Evolutionary conservation across 345 rosid genomes (phyloP).

Genomic region (Hirschfeldia incana): DNA sequence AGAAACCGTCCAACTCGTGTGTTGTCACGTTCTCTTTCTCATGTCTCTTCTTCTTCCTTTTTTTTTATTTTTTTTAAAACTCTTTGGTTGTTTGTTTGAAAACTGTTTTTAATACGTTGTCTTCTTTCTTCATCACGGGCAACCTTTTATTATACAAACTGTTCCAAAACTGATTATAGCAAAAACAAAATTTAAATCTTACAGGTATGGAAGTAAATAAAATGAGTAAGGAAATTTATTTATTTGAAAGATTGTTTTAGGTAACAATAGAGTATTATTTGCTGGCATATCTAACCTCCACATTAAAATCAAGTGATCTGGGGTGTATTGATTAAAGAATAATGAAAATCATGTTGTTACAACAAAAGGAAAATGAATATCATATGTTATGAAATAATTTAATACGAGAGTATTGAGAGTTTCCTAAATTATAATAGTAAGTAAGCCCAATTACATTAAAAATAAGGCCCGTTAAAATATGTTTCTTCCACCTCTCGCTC

Average conservation of each 20-base stretch:
- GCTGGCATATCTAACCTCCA: background rate
- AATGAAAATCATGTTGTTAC: background rate
- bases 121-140: background rate
- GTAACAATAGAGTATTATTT: background rate
- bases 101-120: background rate
- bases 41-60: background rate
- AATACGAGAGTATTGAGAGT: background rate
- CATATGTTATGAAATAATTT: background rate
- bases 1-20: slow-evolving; percentile 28
- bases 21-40: slow-evolving; percentile 24
- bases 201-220: slow-evolving; percentile 1
- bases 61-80: background rate
- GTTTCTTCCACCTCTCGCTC: too few species aligned
- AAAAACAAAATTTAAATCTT: background rate
- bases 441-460: background rate
- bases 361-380: background rate
- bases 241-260: too few species aligned
- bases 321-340: background rate
- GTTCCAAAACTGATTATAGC: background rate
- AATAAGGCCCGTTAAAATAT: background rate
- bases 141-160: background rate
- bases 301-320: background rate
- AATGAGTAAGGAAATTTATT: background rate
- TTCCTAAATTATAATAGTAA: background rate
- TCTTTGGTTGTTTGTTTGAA: background rate